A percentile compares a stretch with the other conserved stretches of the same genome.
These are phyloP conservation scores for Chaetomium sp. DNA, from an alignment of 2,329 filamentous ascomycete species.

Conservation along the genomic window DNA sequence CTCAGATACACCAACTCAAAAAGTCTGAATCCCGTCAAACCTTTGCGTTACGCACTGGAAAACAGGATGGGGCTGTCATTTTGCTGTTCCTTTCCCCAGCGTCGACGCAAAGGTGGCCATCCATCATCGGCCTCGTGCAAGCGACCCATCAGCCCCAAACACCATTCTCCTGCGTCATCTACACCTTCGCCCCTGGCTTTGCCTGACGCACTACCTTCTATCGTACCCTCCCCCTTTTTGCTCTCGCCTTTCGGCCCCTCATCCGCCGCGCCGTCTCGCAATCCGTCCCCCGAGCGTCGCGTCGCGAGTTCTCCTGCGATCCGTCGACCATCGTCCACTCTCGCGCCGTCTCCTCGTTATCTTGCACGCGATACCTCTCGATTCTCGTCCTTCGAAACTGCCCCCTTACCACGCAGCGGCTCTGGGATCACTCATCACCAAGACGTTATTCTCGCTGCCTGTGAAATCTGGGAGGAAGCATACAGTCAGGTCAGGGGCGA, in stretches of 20 bases:
- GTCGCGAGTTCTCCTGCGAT: neutral
- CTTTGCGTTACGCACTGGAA: neutral
- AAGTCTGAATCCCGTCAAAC: neutral
- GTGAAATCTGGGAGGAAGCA: constrained; percentile 26
- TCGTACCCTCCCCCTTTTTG: neutral
- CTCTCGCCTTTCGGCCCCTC: neutral
- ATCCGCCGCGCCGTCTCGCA: neutral
- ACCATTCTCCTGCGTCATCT: neutral
- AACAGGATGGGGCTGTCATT: neutral
- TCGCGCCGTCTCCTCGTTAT: neutral
- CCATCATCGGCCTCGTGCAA: neutral
- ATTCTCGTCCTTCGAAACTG: constrained; percentile 14
- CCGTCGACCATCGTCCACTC: constrained; percentile 7
- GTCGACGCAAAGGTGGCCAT: neutral
- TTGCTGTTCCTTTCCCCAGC: neutral
- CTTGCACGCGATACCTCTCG: constrained; percentile 11
- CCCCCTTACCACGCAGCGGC: neutral
- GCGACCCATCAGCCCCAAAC: neutral
- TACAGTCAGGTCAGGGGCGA: constrained; percentile 22
- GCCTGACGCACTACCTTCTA: neutral
- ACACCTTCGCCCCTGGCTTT: neutral
- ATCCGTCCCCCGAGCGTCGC: constrained; percentile 6
- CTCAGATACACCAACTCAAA: neutral
- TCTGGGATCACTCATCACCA: neutral
- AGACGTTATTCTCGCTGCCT: constrained; percentile 15